phyloP scores from a whole-genome alignment of 2,329 filamentous ascomycete species.

The Whalleya microplaca region DNA sequence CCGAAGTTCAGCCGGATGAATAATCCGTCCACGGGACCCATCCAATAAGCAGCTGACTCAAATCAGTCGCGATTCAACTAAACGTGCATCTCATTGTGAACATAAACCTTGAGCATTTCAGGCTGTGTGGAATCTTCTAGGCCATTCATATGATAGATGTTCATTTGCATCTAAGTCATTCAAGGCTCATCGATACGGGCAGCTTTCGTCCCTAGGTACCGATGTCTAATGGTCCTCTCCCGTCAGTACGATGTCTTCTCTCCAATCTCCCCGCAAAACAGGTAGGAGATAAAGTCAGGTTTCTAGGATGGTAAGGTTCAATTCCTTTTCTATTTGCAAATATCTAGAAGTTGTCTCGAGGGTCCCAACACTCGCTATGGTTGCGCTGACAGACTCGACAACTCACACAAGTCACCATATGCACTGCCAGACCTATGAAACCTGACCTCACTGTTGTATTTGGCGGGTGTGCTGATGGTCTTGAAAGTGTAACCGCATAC shows the following conservation, averaged over 20 bases:
- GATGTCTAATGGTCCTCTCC: constrained; percentile 63
- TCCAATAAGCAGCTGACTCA: neutral
- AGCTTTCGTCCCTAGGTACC: neutral
- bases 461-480: constrained; percentile 27
- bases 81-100: neutral
- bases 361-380: constrained; percentile 1
- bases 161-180: neutral
- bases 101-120: neutral
- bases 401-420: neutral
- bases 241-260: constrained; percentile 69
- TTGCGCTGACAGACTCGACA: constrained; percentile 14
- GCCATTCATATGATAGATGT: neutral
- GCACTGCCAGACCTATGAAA: neutral
- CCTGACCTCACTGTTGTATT: constrained; percentile 12
- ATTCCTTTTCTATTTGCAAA: neutral
- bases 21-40: neutral
- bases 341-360: constrained; percentile 3
- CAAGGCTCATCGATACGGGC: neutral
- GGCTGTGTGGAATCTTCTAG: neutral
- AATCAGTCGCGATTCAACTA: neutral
- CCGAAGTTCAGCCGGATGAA: constrained; percentile 18
- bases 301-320: constrained; percentile 80
- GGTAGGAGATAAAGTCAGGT: constrained; percentile 80
- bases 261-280: constrained; percentile 57
- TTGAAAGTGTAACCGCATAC: constrained; percentile 54